phyloP scores from a whole-genome alignment of 2,329 filamentous ascomycete species.

The Cordyceps militaris region DNA sequence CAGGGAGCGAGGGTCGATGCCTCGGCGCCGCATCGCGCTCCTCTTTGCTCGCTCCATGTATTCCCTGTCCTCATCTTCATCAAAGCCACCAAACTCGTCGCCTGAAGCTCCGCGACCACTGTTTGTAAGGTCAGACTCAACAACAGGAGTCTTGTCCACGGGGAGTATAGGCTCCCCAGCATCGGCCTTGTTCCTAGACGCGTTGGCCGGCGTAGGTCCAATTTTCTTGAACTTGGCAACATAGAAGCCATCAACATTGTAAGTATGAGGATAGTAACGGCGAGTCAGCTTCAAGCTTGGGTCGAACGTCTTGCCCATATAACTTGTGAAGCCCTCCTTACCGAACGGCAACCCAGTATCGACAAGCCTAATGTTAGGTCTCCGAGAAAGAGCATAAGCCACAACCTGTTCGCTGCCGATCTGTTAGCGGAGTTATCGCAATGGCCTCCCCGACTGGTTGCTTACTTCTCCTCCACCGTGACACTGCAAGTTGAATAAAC shows the following conservation, averaged over 20 bases:
- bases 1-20: constrained; percentile 56
- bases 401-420: constrained; percentile 73
- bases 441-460: constrained; percentile 14
- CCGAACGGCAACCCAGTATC: constrained; percentile 87
- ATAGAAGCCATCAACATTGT: constrained; percentile 98
- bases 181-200: constrained; percentile 19
- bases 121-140: constrained; percentile 33
- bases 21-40: constrained; percentile 66
- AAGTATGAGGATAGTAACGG: constrained; percentile 82
- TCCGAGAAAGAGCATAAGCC: constrained; percentile 82
- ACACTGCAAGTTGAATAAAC: constrained; percentile 97
- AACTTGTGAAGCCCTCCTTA: constrained; percentile 85
- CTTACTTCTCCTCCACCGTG: constrained; percentile 70
- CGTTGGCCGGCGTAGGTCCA: constrained; percentile 61
- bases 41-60: constrained; percentile 68
- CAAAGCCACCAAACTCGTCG: constrained; percentile 60
- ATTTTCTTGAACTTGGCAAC: constrained; percentile 96
- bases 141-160: constrained; percentile 64
- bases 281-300: constrained; percentile 74
- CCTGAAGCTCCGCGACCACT: not conserved
- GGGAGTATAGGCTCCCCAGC: constrained; percentile 35
- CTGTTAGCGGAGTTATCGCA: constrained; percentile 12
- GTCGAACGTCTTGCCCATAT: constrained; percentile 87
- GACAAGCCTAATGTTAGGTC: constrained; percentile 89
- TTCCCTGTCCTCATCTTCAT: constrained; percentile 64